These are phyloP conservation scores for Chlamydomonas eustigma DNA, from an alignment of 139 green algal genomes.

Conservation along the genomic window DNA sequence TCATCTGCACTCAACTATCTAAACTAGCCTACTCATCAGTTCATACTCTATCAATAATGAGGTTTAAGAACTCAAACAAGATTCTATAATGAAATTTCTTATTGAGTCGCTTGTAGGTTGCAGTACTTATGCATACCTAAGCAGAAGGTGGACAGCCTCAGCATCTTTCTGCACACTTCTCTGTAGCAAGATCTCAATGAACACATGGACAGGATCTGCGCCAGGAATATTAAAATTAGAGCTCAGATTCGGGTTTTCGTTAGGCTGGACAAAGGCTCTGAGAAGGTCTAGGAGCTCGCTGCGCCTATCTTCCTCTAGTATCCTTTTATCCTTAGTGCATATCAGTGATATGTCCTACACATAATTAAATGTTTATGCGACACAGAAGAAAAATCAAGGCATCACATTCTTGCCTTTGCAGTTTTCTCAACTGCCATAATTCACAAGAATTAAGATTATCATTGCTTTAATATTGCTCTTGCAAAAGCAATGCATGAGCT, in stretches of 20 bases:
- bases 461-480: no score
- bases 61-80: no score
- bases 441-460: no score
- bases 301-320: background rate
- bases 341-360: background rate
- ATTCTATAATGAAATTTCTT: no score
- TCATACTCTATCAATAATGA: background rate
- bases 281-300: conserved; percentile 1
- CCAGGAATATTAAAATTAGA: conserved; percentile 1
- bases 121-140: no score
- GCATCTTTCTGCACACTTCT: conserved; percentile 16
- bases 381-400: no score
- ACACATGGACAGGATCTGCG: background rate
- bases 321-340: background rate
- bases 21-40: background rate
- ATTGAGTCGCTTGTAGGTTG: no score
- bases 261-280: background rate
- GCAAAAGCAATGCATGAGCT: no score
- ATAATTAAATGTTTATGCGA: no score
- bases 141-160: conserved; percentile 1
- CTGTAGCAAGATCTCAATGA: conserved; percentile 13
- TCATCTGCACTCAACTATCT: background rate
- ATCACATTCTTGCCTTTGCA: no score
- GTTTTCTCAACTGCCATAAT: no score
- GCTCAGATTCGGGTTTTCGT: conserved; percentile 10